Base-by-base conservation (phyloP, 176 grass and related monocot genomes). In the Otatea glauca region DNA sequence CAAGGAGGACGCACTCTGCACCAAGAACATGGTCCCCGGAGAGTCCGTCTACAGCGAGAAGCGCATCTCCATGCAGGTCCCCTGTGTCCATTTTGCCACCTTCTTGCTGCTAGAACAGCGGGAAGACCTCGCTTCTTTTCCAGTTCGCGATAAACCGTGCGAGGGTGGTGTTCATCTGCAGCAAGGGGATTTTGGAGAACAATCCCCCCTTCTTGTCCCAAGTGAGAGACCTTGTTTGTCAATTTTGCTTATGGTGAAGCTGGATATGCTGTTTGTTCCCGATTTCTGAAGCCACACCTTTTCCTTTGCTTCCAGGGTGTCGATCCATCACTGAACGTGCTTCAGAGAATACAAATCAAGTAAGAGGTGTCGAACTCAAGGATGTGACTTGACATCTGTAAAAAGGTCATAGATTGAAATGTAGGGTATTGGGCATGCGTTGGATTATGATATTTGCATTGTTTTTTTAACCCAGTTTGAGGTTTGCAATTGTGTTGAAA, bases 51-150 rank as follows among this genome's bases (percentile, higher is more conserved):
- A n/a, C n/a, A n/a, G n/a, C n/a, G n/a, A n/a, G n/a, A n/a, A n/a
- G n/a, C n/a, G n/a, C n/a, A n/a, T n/a, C n/a, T n/a, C n/a, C n/a
- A n/a, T n/a, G n/a, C n/a, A n/a, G n/a, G n/a, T n/a, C n/a, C n/a
- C n/a, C n/a, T n/a, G n/a, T n/a, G n/a, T 34, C 29, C 12, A 72
- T 73, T 70, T 17, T 12, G 42, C 32, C 7, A 60, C 25, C 51
- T 69, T 17, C 50, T 65, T 75, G 23, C 42, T 68, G 70, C 54
- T 64, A 75, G 47, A 70, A 60, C 89, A 98, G 91, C 74, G 93
- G 96, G 42, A 98, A 98, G 79, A 95, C 91, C 47, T 98, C 91
- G 65, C 93, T 98, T 44, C 86, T 98, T 66, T 95, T 98, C 81
- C 91, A 95, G 83, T 98, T 94, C 78, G 88, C 93, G 17, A 92